Evolutionary conservation across 257 asterid genomes (phyloP).

Genomic region (Hygrophila difformis): DNA sequence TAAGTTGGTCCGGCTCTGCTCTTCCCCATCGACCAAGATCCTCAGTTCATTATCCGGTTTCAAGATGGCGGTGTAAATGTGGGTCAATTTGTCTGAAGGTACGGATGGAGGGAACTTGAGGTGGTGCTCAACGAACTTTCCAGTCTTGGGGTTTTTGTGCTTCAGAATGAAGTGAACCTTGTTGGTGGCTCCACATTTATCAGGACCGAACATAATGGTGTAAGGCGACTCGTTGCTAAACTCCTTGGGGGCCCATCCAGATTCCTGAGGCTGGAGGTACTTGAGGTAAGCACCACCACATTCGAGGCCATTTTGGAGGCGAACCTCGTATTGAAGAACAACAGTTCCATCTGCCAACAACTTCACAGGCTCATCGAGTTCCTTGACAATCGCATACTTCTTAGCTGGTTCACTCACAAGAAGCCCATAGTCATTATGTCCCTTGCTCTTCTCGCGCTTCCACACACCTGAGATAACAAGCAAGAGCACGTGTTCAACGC

Average conservation of each 20-base stretch:
- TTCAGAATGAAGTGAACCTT: conserved; percentile 93
- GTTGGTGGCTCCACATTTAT: conserved; percentile 90
- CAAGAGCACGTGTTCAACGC: too few relatives aligned
- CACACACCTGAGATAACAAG: conserved; percentile 72
- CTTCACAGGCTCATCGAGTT: conserved; percentile 47
- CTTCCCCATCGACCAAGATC: conserved; percentile 90
- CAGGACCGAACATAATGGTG: conserved; percentile 95
- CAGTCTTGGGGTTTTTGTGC: conserved; percentile 86
- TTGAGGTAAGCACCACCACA: conserved; percentile 97
- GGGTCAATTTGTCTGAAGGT: conserved; percentile 81
- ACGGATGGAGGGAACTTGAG: conserved; percentile 89
- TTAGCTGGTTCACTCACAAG: conserved; percentile 81
- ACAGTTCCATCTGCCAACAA: conserved; percentile 65
- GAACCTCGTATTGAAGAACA: conserved; percentile 85
- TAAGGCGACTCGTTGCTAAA: conserved; percentile 86
- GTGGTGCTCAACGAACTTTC: conserved; percentile 75
- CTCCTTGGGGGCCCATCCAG: conserved; percentile 77
- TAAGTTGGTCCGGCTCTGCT: conserved; percentile 80
- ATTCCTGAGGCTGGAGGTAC: conserved; percentile 89
- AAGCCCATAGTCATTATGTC: conserved; percentile 93
- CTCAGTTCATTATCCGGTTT: conserved; percentile 61
- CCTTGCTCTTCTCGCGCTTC: conserved; percentile 88
- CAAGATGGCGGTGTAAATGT: conserved; percentile 82
- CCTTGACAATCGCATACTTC: conserved; percentile 83
- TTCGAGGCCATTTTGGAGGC: conserved; percentile 90